Percentiles rank a stretch among this genome's conserved stretches.
phyloP scores from a whole-genome alignment of 305 asterid species.

The Ajuga reptans region DNA sequence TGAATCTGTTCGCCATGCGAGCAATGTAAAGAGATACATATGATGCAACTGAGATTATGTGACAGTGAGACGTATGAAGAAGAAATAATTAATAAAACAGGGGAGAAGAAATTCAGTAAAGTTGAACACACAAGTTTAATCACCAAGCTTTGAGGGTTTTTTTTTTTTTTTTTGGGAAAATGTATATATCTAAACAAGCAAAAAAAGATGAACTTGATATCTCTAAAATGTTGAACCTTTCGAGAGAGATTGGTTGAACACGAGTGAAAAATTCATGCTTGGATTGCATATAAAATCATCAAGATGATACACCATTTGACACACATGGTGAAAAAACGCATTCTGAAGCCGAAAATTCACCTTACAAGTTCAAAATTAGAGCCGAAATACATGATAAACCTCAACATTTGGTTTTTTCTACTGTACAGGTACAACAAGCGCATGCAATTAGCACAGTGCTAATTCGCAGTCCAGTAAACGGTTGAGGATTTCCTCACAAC shows the following conservation, averaged over 20 bases:
- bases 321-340: neutral
- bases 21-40: no score
- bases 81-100: no score
- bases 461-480: conserved; percentile 86
- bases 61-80: no score
- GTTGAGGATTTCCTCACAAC: conserved; percentile 77
- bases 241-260: neutral
- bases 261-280: conserved; percentile 8
- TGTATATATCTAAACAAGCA: no score
- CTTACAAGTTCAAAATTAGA: conserved; percentile 15
- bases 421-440: conserved; percentile 49
- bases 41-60: no score
- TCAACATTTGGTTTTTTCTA: conserved; percentile 36
- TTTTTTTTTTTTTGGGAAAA: no score
- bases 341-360: conserved; percentile 8
- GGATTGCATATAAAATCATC: conserved; percentile 3
- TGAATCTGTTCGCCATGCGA: no score
- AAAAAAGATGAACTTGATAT: no score
- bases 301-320: conserved; percentile 4
- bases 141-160: no score
- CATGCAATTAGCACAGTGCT: conserved; percentile 53
- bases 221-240: no score
- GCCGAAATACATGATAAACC: conserved; percentile 51
- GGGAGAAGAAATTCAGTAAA: no score
- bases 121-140: no score